Evolutionary conservation across 2,329 filamentous ascomycete genomes (phyloP), one percentile per base, ranked within the genome.

Genomic region (Trichoderma brevicompactum): DNA sequence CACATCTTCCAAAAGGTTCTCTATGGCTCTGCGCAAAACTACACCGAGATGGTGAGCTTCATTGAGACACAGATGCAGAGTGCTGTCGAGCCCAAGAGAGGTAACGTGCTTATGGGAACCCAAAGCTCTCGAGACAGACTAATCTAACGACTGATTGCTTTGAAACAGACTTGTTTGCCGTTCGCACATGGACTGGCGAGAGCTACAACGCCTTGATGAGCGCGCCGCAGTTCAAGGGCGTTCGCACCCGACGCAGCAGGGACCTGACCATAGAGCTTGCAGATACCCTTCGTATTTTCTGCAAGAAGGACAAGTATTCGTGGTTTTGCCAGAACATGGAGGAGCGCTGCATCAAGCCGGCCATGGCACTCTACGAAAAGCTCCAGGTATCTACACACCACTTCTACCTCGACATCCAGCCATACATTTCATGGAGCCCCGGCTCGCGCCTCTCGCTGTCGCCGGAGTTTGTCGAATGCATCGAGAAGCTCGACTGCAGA

Each of bases 291-390:
- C 69, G 67, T 23, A 69, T 74, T 5, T 76, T 76, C 50, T 72
- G 64, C 34, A 69, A 67, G 49, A 74, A 70, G 41, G 72, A 72
- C 1, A 70, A 71, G 41, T 68, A 65, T 49, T 64, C 67, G 1
- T 67, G 58, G 60, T 69, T 74, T 64, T 71, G 67, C 49, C 61
- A 69, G 12, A 70, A 68, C 34, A 69, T 74, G 38, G 70, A 69
- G 41, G 68, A 73, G 5, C 59, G 66, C 15, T 75, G 78, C 59
- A 69, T 81, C 58, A 68, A 64, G 40, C 78, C 77, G 1, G 78
- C 79, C 1, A 73, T 79, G 69, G 64, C 59, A 10, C 71, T 80
- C 1, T 75, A 79, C 38, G 77, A 80, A 67, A 78, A 78, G 68
- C 68, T 80, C 32, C 70, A 76, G 23, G 73, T 76, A 8, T 78